These are phyloP conservation scores for Podospora comata DNA, from an alignment of 495 filamentous ascomycete genomes.

Conservation along the genomic window DNA sequence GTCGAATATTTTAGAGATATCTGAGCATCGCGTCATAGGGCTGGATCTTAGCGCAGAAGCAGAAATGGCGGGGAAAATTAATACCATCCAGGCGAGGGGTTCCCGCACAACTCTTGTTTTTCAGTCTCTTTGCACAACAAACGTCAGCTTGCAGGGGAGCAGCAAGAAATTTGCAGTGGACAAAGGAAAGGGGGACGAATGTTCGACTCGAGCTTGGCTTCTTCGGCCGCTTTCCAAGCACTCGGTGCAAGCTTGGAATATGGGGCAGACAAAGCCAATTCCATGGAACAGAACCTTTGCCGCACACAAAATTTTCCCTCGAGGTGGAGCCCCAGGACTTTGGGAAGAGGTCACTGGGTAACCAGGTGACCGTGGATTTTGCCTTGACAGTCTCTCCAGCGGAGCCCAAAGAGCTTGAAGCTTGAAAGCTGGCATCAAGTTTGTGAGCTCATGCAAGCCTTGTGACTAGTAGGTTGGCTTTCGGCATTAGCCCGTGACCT, in stretches of 20 bases:
- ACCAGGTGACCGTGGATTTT: neutral
- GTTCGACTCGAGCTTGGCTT: neutral
- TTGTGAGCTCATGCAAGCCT: neutral
- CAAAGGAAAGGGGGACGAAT: neutral
- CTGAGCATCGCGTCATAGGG: slow-evolving; percentile 10
- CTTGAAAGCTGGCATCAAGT: neutral
- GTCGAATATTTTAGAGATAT: neutral
- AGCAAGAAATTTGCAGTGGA: neutral
- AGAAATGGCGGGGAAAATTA: neutral
- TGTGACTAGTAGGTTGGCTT: neutral
- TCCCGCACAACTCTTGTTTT: neutral
- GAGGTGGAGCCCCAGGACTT: neutral
- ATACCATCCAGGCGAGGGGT: neutral
- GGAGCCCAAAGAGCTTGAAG: neutral
- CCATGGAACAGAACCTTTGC: slow-evolving; percentile 3
- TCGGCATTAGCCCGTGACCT: neutral
- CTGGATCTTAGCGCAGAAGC: neutral
- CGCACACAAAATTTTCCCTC: slow-evolving; percentile 1
- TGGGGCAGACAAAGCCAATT: slow-evolving; percentile 2
- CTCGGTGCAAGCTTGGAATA: neutral
- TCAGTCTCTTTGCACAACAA: neutral
- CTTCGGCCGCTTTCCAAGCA: neutral
- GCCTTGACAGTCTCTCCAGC: neutral
- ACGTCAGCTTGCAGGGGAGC: neutral
- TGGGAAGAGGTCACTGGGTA: neutral